These are phyloP conservation scores for Micractinium sp. DNA, from an alignment of 139 green algal genomes.

Conservation along the genomic window DNA sequence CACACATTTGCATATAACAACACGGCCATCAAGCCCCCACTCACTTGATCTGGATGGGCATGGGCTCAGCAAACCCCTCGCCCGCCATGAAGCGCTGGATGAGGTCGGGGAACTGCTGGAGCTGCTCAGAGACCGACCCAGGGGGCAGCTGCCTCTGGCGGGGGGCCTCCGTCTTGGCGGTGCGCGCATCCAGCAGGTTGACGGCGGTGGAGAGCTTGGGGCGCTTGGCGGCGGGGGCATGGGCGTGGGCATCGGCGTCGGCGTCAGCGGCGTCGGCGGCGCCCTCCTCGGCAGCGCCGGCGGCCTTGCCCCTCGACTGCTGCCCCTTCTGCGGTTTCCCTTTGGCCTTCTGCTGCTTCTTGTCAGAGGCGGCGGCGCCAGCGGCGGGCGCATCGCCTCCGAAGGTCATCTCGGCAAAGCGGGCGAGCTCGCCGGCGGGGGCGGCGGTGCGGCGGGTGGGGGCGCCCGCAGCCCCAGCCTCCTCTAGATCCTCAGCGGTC, in stretches of 20 bases:
- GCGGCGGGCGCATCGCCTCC: not conserved
- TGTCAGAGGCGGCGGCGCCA: not conserved
- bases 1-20: not conserved
- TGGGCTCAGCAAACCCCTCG: conserved; percentile 70
- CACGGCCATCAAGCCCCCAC: conserved; percentile 35
- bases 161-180: conserved; percentile 1
- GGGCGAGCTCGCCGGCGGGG: not conserved
- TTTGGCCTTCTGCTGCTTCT: not conserved
- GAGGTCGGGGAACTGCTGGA: conserved; percentile 49
- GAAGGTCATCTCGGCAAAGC: not conserved
- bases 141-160: not conserved
- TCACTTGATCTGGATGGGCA: conserved; percentile 67
- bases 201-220: conserved; percentile 48
- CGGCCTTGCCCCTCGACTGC: not conserved
- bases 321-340: conserved; percentile 6
- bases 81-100: conserved; percentile 68
- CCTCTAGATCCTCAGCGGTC: conserved; percentile 47
- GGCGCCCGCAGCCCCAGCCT: conserved; percentile 9
- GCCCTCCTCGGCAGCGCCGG: not conserved
- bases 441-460: not conserved
- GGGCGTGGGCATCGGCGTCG: not conserved
- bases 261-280: too few relatives aligned
- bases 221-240: not conserved
- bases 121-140: not conserved
- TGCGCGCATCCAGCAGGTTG: conserved; percentile 33